Evolutionary conservation across 768 basidiomycete species (phyloP), one percentile per base, ranked within the genome.

Genomic region (Xerocomus spinulosus): DNA sequence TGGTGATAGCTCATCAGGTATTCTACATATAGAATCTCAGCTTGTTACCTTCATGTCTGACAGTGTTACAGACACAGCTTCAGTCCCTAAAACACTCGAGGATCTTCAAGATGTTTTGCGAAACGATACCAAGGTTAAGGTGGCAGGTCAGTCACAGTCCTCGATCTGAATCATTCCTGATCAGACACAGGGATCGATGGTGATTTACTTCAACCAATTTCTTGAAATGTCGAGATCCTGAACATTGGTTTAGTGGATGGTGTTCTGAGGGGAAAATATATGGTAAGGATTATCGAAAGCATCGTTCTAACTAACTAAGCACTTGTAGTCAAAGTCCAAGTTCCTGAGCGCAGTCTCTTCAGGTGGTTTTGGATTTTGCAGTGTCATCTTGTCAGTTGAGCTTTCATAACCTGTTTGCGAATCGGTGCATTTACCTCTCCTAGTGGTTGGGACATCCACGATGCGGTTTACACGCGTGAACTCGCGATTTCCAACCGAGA

Each of bases 381-480:
- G 87, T 57, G 87, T 94, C 40, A 81, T 94, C 48, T 97, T 94
- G 90, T 88, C 50, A 58, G 85, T 72, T 5, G n/a, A 21, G 9
- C 40, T 26, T 34, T 37, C 42, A 29, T 42, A 2, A 0, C 9
- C 8, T 34, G 36, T 42, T 37, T 42, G 13, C 37, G 9, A 38
- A 25, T 4, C 13, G 24, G 40, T 28, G 33, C 56, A 36, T 46
- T 50, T 45, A 43, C 41, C 15, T 20, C 26, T 9, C 30, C 13
- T 54, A 92, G 85, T 51, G 89, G 87, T 40, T 92, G 91, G 94
- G 90, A 95, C 66, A 83, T 97, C 14, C 92, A 97, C 56, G 96
- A 98, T 62, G 53, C 75, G 0, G 80, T 88, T 4, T 97, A 98
- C 70, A 75, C 82, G 5, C 78, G 76, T 20, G 96, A 98, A 67